These are phyloP conservation scores for Tylopilus sp. DNA, from an alignment of 768 basidiomycete genomes.

Conservation along the genomic window DNA sequence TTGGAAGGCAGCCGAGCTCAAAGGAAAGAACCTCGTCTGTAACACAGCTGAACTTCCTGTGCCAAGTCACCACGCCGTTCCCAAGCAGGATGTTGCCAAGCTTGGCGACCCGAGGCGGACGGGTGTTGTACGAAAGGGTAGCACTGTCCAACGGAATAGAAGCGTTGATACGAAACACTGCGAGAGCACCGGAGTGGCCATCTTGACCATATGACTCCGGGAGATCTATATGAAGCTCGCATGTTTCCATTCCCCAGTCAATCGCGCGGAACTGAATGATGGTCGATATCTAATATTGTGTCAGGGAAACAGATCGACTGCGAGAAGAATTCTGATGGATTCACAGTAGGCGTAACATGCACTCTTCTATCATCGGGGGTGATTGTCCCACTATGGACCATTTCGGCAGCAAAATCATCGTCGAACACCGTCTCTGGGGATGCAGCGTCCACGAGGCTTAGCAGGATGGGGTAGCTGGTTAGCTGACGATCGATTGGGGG, in stretches of 20 bases:
- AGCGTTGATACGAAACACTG: slow-evolving; percentile 6
- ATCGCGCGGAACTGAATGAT: slow-evolving; percentile 15
- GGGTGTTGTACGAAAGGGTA: slow-evolving; percentile 9
- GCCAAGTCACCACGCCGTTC: neutral
- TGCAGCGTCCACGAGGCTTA: slow-evolving; percentile 10
- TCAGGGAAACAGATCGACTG: neutral
- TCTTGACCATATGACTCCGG: slow-evolving; percentile 2
- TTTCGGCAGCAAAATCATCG: slow-evolving; percentile 1
- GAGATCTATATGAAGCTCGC: slow-evolving; percentile 10
- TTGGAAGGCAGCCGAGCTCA: slow-evolving; percentile 10
- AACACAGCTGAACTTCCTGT: slow-evolving; percentile 9
- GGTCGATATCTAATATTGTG: slow-evolving; percentile 4
- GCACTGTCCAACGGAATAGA: slow-evolving; percentile 7
- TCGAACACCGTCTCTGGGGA: slow-evolving; percentile 7
- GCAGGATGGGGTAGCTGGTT: slow-evolving; percentile 5
- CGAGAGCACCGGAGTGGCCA: slow-evolving; percentile 5
- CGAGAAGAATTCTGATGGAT: neutral
- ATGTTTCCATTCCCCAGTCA: slow-evolving; percentile 15
- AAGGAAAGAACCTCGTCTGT: slow-evolving; percentile 13
- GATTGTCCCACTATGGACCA: slow-evolving; percentile 10
- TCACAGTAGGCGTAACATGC: slow-evolving; percentile 5
- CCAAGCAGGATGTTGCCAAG: slow-evolving; percentile 4
- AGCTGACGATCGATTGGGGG: slow-evolving; percentile 2
- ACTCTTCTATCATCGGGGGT: slow-evolving; percentile 8
- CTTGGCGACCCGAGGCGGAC: slow-evolving; percentile 4